Base-by-base conservation (phyloP, 2,329 filamentous ascomycete genomes). In the Tolypocladium guangdongense region DNA sequence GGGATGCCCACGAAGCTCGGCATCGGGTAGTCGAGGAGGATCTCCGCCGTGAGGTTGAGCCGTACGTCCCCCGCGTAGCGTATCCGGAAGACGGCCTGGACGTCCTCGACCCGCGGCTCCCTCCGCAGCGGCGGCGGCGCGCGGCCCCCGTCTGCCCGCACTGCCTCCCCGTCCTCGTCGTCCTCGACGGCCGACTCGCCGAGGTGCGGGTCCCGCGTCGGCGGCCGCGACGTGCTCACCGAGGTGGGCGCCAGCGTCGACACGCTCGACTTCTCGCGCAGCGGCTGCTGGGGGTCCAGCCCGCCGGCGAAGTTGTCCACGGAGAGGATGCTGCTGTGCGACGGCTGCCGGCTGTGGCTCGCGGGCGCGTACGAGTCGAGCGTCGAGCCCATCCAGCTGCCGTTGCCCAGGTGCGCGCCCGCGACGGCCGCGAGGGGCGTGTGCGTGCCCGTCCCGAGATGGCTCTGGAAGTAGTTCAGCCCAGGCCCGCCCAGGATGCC, bases 21-120 rank as follows among this genome's bases (percentile, higher is more conserved):
- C 89, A 97, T 97, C 1, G 93, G 93, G 67, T 99, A 99, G 70
- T 99, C 93, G 36, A 99, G 83, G 35, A 97, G 76, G 43, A 99
- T 96, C 70, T 97, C 91, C 0, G 93, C 91, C 27, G 93, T 97
- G 50, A 99, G 77, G 56, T 90, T 89, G 54, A 99, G 80, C 59
- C 85, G 84, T 55, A 99, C 80, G 64, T 96, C 87, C 35, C 93
- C 93, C 2, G 86, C 82, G 69, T 99, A 99, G 53, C 84, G 84
- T 56, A 95, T 91, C 59, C 91, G 86, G 63, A 95, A 92, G 7
- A 97, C 87, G 49, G 95, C 87, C 68, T 99, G 93, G 52, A 96
- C 78, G 64, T 99, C 93, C 58, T 96, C 90, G 3, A 88, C 80
- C 30, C 85, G 81, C 5, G 83, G 86, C 65, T 96, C 89, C 27